These are phyloP conservation scores for Syzygium aqueum DNA, from an alignment of 345 rosid species.

Conservation along the genomic window DNA sequence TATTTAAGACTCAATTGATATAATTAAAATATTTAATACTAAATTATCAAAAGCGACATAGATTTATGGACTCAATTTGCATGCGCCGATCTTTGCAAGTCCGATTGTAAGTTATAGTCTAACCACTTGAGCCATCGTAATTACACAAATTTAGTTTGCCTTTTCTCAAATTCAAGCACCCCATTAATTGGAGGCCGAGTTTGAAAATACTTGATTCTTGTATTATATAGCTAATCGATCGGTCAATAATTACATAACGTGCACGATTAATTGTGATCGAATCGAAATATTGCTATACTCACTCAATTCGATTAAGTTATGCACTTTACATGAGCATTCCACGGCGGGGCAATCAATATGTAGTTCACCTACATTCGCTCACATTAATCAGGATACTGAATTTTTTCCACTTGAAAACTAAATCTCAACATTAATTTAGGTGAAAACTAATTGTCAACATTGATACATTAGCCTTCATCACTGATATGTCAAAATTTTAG, in stretches of 20 bases:
- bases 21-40: too few species aligned
- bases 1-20: too few species aligned
- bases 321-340: neutral
- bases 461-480: neutral
- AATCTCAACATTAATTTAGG: neutral
- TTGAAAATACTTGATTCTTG: neutral
- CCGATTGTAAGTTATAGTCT: neutral
- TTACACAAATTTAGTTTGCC: neutral
- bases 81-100: neutral
- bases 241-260: neutral
- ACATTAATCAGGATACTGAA: neutral
- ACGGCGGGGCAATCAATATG: neutral
- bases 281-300: neutral
- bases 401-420: neutral
- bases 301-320: neutral
- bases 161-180: neutral
- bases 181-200: neutral
- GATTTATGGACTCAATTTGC: too few species aligned
- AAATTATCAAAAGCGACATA: too few species aligned
- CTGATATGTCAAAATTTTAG: too few species aligned
- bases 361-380: neutral
- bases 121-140: too few species aligned
- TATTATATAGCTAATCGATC: too few species aligned
- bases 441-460: neutral
- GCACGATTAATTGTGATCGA: neutral